Conservation (phyloP, 148 eudicot species). For the Chenopodium berlandieri region DNA sequence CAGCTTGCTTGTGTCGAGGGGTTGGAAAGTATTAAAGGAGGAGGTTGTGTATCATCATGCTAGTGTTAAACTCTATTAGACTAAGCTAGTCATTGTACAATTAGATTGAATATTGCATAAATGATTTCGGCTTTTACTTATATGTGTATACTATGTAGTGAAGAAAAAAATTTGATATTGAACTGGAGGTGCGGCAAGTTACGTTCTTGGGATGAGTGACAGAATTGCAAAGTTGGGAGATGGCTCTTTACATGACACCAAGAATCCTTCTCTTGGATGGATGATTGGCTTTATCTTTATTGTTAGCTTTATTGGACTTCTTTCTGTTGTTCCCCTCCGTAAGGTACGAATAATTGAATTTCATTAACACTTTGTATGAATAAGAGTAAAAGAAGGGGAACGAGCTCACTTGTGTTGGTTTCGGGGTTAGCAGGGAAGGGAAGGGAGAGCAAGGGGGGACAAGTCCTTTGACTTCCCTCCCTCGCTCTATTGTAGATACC, state of each 20-base stretch:
- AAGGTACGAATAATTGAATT: conserved; percentile 35
- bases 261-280: conserved; percentile 64
- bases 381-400: too few species aligned
- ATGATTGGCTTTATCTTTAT: conserved; percentile 77
- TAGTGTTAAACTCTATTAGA: too few species aligned
- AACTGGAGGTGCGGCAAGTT: conserved; percentile 86
- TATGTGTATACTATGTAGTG: conserved; percentile 54
- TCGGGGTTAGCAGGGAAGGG: too few species aligned
- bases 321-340: conserved; percentile 72
- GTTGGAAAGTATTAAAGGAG: too few species aligned
- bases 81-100: too few species aligned
- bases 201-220: conserved; percentile 83
- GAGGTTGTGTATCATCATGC: too few species aligned
- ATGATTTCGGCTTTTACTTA: conserved; percentile 39
- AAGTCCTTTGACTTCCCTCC: too few species aligned
- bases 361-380: neutral
- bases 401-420: too few species aligned
- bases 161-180: conserved; percentile 15
- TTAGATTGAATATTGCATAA: too few species aligned
- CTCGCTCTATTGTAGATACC: too few species aligned
- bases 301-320: conserved; percentile 79
- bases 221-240: conserved; percentile 51
- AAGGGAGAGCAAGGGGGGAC: too few species aligned
- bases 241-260: conserved; percentile 34
- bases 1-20: too few species aligned